Percentiles rank a stretch among this genome's conserved stretches.
These are phyloP conservation scores for Lentinula sp. DNA, from an alignment of 768 basidiomycete genomes.

Conservation along the genomic window DNA sequence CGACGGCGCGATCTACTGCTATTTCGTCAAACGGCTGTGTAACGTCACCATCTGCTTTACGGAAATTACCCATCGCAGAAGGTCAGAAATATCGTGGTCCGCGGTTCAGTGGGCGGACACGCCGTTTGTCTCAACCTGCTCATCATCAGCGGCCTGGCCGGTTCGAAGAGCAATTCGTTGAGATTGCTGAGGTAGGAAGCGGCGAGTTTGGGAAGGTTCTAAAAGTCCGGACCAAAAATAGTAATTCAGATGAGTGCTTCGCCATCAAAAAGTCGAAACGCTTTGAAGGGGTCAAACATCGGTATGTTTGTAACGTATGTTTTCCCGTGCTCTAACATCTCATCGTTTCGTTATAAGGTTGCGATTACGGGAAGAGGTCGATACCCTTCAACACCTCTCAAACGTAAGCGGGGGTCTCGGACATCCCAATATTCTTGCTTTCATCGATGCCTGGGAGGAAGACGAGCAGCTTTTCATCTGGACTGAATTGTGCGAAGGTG, in stretches of 20 bases:
- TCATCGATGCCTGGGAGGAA: constrained; percentile 96
- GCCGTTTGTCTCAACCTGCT: constrained; percentile 30
- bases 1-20: constrained; percentile 46
- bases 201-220: constrained; percentile 94
- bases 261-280: constrained; percentile 94
- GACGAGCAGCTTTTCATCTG: constrained; percentile 83
- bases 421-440: constrained; percentile 81
- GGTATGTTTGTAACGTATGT: constrained; percentile 44
- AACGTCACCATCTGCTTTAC: constrained; percentile 37
- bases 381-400: constrained; percentile 76
- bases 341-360: constrained; percentile 35
- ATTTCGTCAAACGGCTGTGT: constrained; percentile 52
- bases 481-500: constrained; percentile 91
- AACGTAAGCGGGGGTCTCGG: constrained; percentile 30
- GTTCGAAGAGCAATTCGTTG: constrained; percentile 77
- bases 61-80: constrained; percentile 19
- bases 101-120: constrained; percentile 13
- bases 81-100: constrained; percentile 14
- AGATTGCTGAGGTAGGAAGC: constrained; percentile 77
- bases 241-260: constrained; percentile 47
- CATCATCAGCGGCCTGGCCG: constrained; percentile 49
- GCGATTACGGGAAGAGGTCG: constrained; percentile 91
- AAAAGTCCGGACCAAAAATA: constrained; percentile 68
- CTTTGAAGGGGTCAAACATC: constrained; percentile 86
- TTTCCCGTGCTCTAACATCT: constrained; percentile 1